Evolutionary conservation across 2,329 filamentous ascomycete genomes (phyloP).

Genomic region (Pestalotiopsis sp.): DNA sequence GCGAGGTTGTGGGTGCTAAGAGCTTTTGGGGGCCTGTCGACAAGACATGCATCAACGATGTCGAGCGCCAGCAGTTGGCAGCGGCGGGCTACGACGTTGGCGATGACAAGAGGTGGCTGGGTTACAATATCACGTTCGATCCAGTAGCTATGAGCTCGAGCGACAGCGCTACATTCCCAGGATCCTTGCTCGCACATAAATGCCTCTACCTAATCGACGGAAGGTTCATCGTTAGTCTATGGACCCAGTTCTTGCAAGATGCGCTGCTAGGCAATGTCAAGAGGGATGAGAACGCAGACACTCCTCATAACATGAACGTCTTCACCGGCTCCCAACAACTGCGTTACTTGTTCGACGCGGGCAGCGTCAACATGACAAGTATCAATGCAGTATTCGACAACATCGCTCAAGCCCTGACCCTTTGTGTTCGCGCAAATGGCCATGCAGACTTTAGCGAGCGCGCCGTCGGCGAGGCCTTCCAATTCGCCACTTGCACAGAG

Average conservation of each 20-base stretch:
- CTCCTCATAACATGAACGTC: background rate
- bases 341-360: background rate
- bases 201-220: background rate
- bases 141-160: background rate
- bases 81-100: too few species aligned
- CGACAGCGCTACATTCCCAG: background rate
- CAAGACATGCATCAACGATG: background rate
- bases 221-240: background rate
- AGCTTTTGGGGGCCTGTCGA: background rate
- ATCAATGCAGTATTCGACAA: background rate
- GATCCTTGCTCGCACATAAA: background rate
- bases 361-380: background rate
- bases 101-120: too few species aligned
- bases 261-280: background rate
- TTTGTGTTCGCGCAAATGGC: background rate
- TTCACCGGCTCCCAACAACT: background rate
- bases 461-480: background rate
- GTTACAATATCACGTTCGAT: background rate
- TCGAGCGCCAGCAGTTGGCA: too few species aligned
- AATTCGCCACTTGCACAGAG: background rate
- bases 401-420: background rate
- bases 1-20: background rate
- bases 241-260: background rate
- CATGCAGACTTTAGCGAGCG: background rate
- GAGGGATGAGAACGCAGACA: background rate